phyloP scores from a whole-genome alignment of 768 basidiomycete genomes.

The Dendrothele bispora region DNA sequence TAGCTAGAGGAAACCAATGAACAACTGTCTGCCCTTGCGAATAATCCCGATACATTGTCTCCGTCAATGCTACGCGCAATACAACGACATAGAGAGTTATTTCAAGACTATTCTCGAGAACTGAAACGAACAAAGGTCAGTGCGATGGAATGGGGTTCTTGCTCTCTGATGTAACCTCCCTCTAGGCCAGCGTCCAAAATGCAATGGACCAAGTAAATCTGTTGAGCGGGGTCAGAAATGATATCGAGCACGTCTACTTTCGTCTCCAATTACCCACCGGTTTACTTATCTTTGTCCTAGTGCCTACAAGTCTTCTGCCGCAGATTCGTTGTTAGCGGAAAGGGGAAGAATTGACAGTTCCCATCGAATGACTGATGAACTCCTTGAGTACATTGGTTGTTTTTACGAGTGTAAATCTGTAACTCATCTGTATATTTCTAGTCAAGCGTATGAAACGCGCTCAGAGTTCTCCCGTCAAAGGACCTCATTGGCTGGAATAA shows the following conservation, averaged over 20 bases:
- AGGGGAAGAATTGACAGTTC: conserved; percentile 88
- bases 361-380: conserved; percentile 92
- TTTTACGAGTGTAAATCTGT: background rate
- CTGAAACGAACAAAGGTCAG: conserved; percentile 81
- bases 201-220: conserved; percentile 87
- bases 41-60: conserved; percentile 69
- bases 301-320: conserved; percentile 86
- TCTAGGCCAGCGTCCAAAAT: conserved; percentile 73
- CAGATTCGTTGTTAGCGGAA: conserved; percentile 86
- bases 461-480: conserved; percentile 89
- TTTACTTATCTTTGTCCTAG: conserved; percentile 36
- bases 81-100: conserved; percentile 87
- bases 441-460: conserved; percentile 97
- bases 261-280: background rate
- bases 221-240: conserved; percentile 87
- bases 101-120: conserved; percentile 85
- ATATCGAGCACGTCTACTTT: conserved; percentile 75
- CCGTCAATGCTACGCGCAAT: conserved; percentile 86
- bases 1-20: conserved; percentile 90
- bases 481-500: conserved; percentile 71
- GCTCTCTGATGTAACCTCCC: background rate
- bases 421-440: conserved; percentile 28
- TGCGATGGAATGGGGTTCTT: background rate
- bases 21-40: conserved; percentile 66
- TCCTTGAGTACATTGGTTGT: conserved; percentile 65